Conservation (phyloP, 1,139 yeast genomes). For the Geotrichum aggregatum region DNA sequence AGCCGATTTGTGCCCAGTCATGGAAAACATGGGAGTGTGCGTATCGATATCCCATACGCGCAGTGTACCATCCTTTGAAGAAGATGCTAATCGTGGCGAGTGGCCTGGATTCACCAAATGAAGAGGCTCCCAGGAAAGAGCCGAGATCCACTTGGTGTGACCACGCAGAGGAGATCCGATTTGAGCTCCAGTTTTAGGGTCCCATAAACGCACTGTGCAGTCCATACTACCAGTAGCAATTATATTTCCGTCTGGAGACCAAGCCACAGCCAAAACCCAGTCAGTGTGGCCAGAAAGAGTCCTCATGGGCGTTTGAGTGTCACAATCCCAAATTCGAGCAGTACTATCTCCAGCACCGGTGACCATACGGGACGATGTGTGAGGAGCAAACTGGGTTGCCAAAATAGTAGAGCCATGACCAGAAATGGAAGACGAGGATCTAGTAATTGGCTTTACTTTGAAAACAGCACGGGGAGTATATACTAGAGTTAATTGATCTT, state of each 20-base stretch:
- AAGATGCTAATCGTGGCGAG: constrained; percentile 73
- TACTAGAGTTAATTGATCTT: constrained; percentile 84
- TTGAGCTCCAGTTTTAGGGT: constrained; percentile 66
- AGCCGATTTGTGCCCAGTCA: constrained; percentile 84
- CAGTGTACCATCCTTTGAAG: constrained; percentile 87
- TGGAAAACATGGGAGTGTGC: constrained; percentile 61
- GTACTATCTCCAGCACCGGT: constrained; percentile 97
- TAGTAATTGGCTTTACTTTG: constrained; percentile 84
- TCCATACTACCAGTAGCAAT: constrained; percentile 98
- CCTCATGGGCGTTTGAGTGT: constrained; percentile 83
- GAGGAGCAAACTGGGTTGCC: constrained; percentile 91
- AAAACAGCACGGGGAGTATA: constrained; percentile 95
- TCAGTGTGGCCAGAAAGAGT: constrained; percentile 81
- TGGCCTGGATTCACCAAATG: constrained; percentile 67
- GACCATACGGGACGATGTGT: constrained; percentile 78
- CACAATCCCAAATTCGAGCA: constrained; percentile 97
- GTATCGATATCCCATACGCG: constrained; percentile 86
- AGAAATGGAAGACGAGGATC: constrained; percentile 87
- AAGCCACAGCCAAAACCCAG: constrained; percentile 92
- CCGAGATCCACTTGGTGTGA: constrained; percentile 84
- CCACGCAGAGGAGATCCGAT: constrained; percentile 74
- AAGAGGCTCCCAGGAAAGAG: constrained; percentile 90
- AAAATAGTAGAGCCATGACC: constrained; percentile 94
- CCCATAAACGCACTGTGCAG: constrained; percentile 83
- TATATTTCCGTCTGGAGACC: constrained; percentile 88